Evolutionary conservation across 2,329 filamentous ascomycete genomes (phyloP), one percentile per base, ranked within the genome.

Genomic region (Hortaea werneckii): DNA sequence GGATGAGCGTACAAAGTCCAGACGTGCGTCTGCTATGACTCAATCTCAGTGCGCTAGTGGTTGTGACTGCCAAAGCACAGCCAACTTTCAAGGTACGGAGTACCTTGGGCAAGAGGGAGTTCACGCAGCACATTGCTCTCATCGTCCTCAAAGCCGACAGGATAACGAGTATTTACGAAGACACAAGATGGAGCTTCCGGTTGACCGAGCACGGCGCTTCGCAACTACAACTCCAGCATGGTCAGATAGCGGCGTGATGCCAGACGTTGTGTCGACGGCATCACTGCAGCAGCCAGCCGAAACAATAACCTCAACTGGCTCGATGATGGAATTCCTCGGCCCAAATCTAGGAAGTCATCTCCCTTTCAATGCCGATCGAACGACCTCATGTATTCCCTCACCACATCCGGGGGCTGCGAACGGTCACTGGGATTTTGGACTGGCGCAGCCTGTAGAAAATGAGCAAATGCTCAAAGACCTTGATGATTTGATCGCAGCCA

Each of bases 271-370:
- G 8, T 37, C 47, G 26, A 56, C 54, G 11, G 43, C 44, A 4
- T 12, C 10, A 8, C 13, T 39, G 48, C 9, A 34, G 32, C 37
- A 34, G 48, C 20, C 13, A 27, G 6, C 41, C 50, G 10, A 50
- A 50, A 10, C 20, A 9, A 45, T 40, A 4, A 49, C 48, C 7
- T 45, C 50, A 9, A 61, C 57, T 1, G 59, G 58, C 13, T 57
- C 58, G 7, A 59, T 59, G 58, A 58, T 58, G 54, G 58, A 59
- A 29, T 59, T 60, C 38, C 43, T 60, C 1, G 59, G 56, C 7
- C 48, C 47, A 7, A 42, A 54, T 13, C 30, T 58, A 2, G 57
- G 53, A 8, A 43, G 45, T 7, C 27, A 44, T n/a, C 44, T 59
- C 10, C 51, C 56, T 4, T 61, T 62, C 48, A 54, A 47, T 41